These are phyloP conservation scores for Pyrenochaeta sp. DNA, from an alignment of 2,329 filamentous ascomycete genomes.

Conservation along the genomic window DNA sequence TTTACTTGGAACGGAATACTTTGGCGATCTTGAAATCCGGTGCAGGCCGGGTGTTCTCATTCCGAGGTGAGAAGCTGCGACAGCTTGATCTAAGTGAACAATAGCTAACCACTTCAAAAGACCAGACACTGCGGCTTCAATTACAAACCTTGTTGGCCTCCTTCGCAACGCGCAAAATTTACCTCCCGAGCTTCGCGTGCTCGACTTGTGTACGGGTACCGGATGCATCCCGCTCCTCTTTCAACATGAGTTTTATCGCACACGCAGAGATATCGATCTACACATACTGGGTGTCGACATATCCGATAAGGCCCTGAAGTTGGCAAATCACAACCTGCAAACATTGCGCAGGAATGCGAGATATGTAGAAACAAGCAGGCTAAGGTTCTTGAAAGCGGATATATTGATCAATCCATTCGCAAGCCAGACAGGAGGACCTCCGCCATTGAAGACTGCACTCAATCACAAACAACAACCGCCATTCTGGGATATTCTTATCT, in stretches of 20 bases:
- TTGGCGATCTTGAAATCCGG: conserved; percentile 80
- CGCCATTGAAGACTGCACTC: conserved; percentile 25
- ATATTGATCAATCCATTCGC: conserved; percentile 60
- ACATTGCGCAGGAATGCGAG: conserved; percentile 41
- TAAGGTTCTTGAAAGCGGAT: conserved; percentile 60
- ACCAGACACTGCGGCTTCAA: conserved; percentile 57
- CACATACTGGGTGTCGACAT: conserved; percentile 77
- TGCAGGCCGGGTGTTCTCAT: conserved; percentile 84
- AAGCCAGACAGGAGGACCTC: conserved; percentile 30
- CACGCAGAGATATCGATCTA: conserved; percentile 47
- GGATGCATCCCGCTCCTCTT: conserved; percentile 88
- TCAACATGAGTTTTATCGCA: conserved; percentile 64
- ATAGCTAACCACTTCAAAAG: conserved; percentile 38
- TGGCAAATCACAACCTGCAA: conserved; percentile 71
- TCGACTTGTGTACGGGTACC: conserved; percentile 90
- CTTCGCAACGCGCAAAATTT: conserved; percentile 33
- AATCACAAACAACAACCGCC: conserved; percentile 19
- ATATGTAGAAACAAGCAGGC: conserved; percentile 24
- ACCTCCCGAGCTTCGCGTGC: conserved; percentile 62
- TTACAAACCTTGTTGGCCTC: conserved; percentile 40
- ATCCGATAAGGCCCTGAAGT: conserved; percentile 68
- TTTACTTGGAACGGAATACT: conserved; percentile 85
- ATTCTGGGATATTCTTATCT: conserved; percentile 72
- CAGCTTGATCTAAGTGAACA: neutral
- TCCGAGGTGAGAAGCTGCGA: conserved; percentile 66